phyloP scores from a whole-genome alignment of 331 rosid species.

The Stylosanthes scabra region DNA sequence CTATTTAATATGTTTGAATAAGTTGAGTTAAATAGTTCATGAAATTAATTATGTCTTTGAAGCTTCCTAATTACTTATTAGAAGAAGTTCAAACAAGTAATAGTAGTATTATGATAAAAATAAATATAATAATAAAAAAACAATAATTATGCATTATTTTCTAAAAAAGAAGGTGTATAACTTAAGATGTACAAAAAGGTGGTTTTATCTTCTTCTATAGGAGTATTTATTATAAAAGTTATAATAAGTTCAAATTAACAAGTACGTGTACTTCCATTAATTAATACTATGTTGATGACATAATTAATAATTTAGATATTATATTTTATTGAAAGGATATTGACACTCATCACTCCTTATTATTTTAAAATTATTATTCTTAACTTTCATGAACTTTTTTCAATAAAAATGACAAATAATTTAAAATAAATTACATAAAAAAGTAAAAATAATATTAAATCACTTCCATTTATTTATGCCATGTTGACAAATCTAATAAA shows the following conservation, averaged over 20 bases:
- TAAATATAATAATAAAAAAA: too few species aligned
- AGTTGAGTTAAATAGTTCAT: constrained; percentile 31
- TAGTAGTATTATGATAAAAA: not conserved
- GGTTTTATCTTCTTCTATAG: not conserved
- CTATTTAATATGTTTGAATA: constrained; percentile 18
- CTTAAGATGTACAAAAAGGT: too few species aligned
- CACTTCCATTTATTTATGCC: not conserved
- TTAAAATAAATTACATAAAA: too few species aligned
- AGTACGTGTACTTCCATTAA: not conserved
- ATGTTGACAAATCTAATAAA: not conserved
- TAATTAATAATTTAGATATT: too few species aligned
- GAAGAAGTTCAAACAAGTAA: not conserved
- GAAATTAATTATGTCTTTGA: constrained; percentile 8
- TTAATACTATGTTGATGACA: not conserved
- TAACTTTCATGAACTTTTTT: too few species aligned
- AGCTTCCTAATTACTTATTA: not conserved
- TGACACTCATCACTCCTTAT: too few species aligned
- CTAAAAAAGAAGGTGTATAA: too few species aligned
- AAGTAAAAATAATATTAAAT: too few species aligned
- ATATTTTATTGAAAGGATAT: too few species aligned
- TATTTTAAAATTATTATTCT: too few species aligned
- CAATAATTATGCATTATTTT: too few species aligned
- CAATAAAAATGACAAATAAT: too few species aligned
- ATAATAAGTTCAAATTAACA: not conserved
- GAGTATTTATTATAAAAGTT: not conserved